Evolutionary conservation across 345 rosid species (phyloP), one percentile per base, ranked within the genome.

Genomic region (Cardamine chenopodiifolia): DNA sequence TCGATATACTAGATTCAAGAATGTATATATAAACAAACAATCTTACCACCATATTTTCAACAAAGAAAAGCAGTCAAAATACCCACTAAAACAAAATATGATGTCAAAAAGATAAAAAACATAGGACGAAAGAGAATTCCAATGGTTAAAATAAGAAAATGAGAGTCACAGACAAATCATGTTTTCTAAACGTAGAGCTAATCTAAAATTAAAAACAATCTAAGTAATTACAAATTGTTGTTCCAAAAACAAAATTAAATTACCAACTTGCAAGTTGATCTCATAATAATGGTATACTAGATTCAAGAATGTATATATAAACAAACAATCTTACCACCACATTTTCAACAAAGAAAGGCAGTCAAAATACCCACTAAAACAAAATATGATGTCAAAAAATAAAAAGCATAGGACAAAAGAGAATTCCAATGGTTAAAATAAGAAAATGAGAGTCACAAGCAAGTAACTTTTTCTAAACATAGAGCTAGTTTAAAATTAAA

Each of bases 241-340:
- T 75, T 75, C 68, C 73, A 60, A 75, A 59, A 15, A 39, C 9
- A n/a, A 68, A 39, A 75, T n/a, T 52, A 68, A 59, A 60, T 68
- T 49, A 31, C 73, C 61, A 67, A 66, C 18, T 18, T 56, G 32
- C 62, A 28, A 49, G n/a, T 48, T 3, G 61, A 75, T 75, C 54
- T 68, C 55, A 40, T 60, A 49, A 50, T 75, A 68, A 75, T 68
- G 49, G 1, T 15, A 67, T n/a, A 8, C 44, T 20, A 20, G 13
- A 48, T 19, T 23, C 35, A 26, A 48, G 1, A 28, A 75, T 68
- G 68, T 68, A 48, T 67, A 73, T 37, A 45, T 45, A 45, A 17
- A 45, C 50, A 35, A 28, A 14, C 34, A 49, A 4, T 9, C 7
- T 65, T 57, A 13, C 10, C 34, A 55, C 64, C 48, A 73, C 34